Conservation (phyloP, 2,329 filamentous ascomycete species). For the Trichoderma koningii region DNA sequence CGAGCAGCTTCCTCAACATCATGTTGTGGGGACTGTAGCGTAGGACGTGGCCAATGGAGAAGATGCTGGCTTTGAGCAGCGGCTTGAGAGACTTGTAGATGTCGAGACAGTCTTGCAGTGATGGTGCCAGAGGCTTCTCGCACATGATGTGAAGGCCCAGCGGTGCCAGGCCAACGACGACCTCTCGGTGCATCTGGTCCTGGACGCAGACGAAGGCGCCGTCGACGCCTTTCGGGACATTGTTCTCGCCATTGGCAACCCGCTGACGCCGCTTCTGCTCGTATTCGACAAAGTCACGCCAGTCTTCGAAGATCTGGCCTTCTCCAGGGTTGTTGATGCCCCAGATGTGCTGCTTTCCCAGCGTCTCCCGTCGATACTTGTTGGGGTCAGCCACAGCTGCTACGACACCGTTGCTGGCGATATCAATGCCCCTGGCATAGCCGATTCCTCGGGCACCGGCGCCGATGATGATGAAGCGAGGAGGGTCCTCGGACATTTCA, state of each 20-base stretch:
- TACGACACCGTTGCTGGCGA: slow-evolving; percentile 67
- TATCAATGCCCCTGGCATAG: slow-evolving; percentile 70
- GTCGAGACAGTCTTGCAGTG: slow-evolving; percentile 72
- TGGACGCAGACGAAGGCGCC: slow-evolving; percentile 68
- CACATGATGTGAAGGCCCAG: slow-evolving; percentile 82
- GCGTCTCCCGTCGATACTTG: slow-evolving; percentile 69
- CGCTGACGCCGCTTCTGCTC: slow-evolving; percentile 64
- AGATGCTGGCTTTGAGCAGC: slow-evolving; percentile 52
- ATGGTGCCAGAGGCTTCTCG: slow-evolving; percentile 90
- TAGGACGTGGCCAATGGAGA: slow-evolving; percentile 91
- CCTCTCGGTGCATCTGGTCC: slow-evolving; percentile 85
- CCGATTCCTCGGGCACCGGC: slow-evolving; percentile 76
- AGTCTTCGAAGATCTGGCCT: slow-evolving; percentile 71
- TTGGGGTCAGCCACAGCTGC: slow-evolving; percentile 81
- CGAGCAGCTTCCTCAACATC: slow-evolving; percentile 74
- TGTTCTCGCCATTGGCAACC: slow-evolving; percentile 49
- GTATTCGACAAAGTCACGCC: slow-evolving; percentile 75
- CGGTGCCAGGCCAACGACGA: slow-evolving; percentile 71
- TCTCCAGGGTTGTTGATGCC: slow-evolving; percentile 50
- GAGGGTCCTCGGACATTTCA: slow-evolving; percentile 51
- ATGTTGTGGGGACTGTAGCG: slow-evolving; percentile 93
- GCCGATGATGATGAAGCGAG: slow-evolving; percentile 76
- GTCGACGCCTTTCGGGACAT: slow-evolving; percentile 58
- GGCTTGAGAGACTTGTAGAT: slow-evolving; percentile 65
- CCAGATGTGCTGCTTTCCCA: slow-evolving; percentile 77